Conservation (phyloP, 176 grass and related monocot species). For the Eragrostis curvula region DNA sequence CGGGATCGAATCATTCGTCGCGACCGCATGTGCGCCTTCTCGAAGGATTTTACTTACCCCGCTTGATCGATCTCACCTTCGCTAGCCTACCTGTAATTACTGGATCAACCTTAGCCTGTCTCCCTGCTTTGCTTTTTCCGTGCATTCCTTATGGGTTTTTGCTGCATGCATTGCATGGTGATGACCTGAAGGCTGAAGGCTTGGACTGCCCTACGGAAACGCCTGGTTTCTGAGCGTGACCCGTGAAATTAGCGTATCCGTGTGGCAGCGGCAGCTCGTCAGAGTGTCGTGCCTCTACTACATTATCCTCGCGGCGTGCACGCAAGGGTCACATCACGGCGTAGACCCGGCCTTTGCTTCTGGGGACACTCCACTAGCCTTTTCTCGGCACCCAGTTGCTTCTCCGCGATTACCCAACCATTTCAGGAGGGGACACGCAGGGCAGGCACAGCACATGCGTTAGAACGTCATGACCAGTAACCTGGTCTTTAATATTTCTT, state of each 20-base stretch:
- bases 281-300: not conserved
- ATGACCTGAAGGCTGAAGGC: not conserved
- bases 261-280: not conserved
- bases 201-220: not conserved
- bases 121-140: not conserved
- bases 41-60: not conserved
- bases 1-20: constrained; percentile 25
- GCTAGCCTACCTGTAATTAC: not conserved
- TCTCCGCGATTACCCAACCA: not conserved
- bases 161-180: not conserved
- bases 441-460: not conserved
- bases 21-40: constrained; percentile 12
- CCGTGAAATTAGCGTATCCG: not conserved
- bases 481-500: not conserved
- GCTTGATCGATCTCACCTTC: not conserved
- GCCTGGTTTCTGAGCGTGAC: not conserved
- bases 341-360: constrained; percentile 19
- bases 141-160: not conserved
- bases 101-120: not conserved
- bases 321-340: constrained; percentile 22
- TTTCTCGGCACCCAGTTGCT: not conserved
- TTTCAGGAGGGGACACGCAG: not conserved
- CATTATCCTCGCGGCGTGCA: not conserved
- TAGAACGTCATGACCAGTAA: not conserved
- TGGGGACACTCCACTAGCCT: not conserved